Base-by-base conservation (phyloP, 2,329 filamentous ascomycete species). In the Nemania sp. region DNA sequence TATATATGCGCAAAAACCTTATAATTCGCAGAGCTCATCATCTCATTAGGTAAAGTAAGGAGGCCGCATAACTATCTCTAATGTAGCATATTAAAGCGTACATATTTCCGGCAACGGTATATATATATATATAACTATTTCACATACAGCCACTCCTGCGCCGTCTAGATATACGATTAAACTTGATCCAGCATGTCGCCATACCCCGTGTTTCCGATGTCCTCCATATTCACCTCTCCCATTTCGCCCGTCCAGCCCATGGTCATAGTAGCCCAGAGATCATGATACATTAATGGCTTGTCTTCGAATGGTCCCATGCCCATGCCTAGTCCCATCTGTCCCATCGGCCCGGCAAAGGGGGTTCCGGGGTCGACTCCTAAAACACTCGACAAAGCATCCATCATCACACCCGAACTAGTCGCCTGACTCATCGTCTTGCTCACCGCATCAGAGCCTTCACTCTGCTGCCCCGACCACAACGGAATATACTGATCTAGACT, bases 401-500 rank as follows among this genome's bases (percentile, higher is more conserved):
- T 52, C 47, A 57, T 20, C 43, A 61, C 11, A 0, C 53, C 60
- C 8, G 62, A 68, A 52, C 47, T 56, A n/a, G 62, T 49, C 24
- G 52, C 57, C 24, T 53, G 62, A 2, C 62, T 68, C 35, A 55
- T 32, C 38, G 52, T 60, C 24, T 53, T 59, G 1, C 62, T 68
- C 35, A 55, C 27, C 38, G 65, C 47, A n/a, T 60, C 57, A 15
- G 63, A 63, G 2, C n/a, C 45, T n/a, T 18, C 29, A 10, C 57
- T 49, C 70, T 80, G 62, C 56, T 76, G 75, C 6, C 81, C 81
- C 29, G 84, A 82, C 84, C 85, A 87, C 26, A 80, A 72, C 0
- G 81, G 77, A 27, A 85, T 75, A 54, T 83, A 86, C 35, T 77
- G 72, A n/a, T 85, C 81, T 65, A 87, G 69, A 64, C 80, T 85